A percentile compares a stretch with the other conserved stretches of the same genome.
phyloP scores from a whole-genome alignment of 1,284 basidiomycete species.

The Ganoderma boninense region DNA sequence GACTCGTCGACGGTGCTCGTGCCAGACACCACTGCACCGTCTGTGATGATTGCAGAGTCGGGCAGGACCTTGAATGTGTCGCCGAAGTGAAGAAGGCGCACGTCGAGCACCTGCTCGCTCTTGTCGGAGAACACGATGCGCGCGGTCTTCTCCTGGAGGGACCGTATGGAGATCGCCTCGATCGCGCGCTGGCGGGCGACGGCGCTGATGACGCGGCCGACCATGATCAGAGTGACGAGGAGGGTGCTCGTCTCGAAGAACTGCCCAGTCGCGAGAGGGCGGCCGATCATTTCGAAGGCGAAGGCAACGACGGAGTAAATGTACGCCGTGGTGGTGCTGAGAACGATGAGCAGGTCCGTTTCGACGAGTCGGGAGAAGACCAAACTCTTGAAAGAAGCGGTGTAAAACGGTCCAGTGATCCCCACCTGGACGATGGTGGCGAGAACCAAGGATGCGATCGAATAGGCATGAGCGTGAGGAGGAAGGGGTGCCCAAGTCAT shows the following conservation, averaged over 20 bases:
- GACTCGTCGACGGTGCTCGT: conserved; percentile 53
- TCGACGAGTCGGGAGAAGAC: conserved; percentile 51
- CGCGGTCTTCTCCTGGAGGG: conserved; percentile 46
- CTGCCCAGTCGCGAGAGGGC: conserved; percentile 43
- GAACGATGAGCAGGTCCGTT: conserved; percentile 50
- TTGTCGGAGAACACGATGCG: conserved; percentile 41
- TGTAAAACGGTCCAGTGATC: conserved; percentile 50
- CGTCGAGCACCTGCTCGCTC: conserved; percentile 38
- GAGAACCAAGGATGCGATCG: conserved; percentile 48
- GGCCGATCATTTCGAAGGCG: conserved; percentile 45
- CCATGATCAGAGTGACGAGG: conserved; percentile 53
- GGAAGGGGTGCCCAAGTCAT: conserved; percentile 55
- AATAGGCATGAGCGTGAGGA: conserved; percentile 43
- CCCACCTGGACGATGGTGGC: conserved; percentile 50
- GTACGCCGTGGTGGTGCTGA: conserved; percentile 53
- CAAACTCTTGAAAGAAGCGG: conserved; percentile 47
- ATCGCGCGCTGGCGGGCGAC: conserved; percentile 50
- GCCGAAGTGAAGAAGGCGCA: conserved; percentile 48
- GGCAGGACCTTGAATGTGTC: conserved; percentile 49
- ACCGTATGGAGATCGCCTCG: conserved; percentile 44
- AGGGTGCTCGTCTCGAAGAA: conserved; percentile 59
- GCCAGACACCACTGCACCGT: conserved; percentile 50
- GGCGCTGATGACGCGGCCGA: conserved; percentile 52
- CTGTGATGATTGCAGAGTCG: conserved; percentile 50
- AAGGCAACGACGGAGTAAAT: conserved; percentile 54